These are phyloP conservation scores for Emydomyces testavorans DNA, from an alignment of 2,329 filamentous ascomycete species.

Conservation along the genomic window DNA sequence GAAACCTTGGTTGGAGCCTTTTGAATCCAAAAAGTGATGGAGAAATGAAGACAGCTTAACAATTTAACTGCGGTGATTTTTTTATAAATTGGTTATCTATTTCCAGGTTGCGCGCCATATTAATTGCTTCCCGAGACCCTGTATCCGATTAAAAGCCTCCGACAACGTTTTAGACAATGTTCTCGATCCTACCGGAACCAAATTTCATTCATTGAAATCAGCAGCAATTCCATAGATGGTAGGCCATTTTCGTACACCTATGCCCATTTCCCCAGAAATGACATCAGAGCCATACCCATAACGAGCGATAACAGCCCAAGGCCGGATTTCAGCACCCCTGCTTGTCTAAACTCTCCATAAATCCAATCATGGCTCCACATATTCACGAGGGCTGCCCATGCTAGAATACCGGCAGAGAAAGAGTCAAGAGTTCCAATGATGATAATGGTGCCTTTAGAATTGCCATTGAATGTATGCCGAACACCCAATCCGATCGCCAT, in stretches of 20 bases:
- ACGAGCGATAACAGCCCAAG: constrained; percentile 46
- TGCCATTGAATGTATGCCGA: constrained; percentile 59
- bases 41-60: too few species aligned
- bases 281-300: constrained; percentile 56
- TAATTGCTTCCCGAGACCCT: too few species aligned
- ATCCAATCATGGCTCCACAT: constrained; percentile 72
- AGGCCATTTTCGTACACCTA: background rate
- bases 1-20: too few species aligned
- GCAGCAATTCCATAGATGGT: too few species aligned
- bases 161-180: too few species aligned
- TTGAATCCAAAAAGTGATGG: too few species aligned
- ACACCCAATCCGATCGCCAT: constrained; percentile 73
- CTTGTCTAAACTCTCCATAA: constrained; percentile 46
- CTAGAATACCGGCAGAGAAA: constrained; percentile 60
- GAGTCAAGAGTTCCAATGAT: constrained; percentile 64
- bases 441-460: constrained; percentile 55
- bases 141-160: too few species aligned
- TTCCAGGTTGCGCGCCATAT: too few species aligned
- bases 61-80: too few species aligned
- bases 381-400: constrained; percentile 71
- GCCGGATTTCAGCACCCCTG: constrained; percentile 39
- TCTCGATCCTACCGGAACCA: too few species aligned
- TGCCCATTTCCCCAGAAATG: constrained; percentile 64
- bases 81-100: too few species aligned
- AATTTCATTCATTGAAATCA: too few species aligned